Conservation (phyloP, 805 yeast genomes). For the Starmerella vaccinii region DNA sequence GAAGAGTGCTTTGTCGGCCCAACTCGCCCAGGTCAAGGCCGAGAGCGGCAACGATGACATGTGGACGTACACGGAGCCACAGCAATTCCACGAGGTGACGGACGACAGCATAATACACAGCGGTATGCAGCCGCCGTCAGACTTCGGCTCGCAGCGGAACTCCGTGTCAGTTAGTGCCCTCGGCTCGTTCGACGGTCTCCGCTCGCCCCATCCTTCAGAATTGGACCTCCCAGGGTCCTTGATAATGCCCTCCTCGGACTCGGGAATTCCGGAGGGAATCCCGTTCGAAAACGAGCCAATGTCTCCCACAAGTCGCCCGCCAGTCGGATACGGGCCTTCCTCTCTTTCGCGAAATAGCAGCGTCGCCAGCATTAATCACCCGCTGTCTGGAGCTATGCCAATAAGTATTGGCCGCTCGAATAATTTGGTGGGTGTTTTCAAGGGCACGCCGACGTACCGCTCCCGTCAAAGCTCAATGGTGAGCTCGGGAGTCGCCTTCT, state of each 20-base stretch:
- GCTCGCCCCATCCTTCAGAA: slow-evolving; percentile 1
- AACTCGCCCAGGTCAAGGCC: slow-evolving; percentile 18
- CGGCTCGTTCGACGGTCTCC: slow-evolving; percentile 6
- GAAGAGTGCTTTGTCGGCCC: slow-evolving; percentile 21
- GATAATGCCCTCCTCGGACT: not conserved
- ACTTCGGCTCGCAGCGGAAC: not conserved
- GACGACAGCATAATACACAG: not conserved
- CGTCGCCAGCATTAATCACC: slow-evolving; percentile 4
- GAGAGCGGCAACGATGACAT: not conserved
- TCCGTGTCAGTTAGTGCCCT: not conserved
- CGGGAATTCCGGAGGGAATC: slow-evolving; percentile 2
- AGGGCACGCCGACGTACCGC: slow-evolving; percentile 18
- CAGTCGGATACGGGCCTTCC: slow-evolving; percentile 1
- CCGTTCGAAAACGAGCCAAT: slow-evolving; percentile 17
- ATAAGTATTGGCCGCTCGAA: slow-evolving; percentile 16
- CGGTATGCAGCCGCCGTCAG: not conserved
- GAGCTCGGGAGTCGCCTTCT: slow-evolving; percentile 8
- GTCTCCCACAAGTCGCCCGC: slow-evolving; percentile 20
- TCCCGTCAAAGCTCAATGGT: slow-evolving; percentile 16
- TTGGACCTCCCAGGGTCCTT: not conserved
- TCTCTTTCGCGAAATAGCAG: slow-evolving; percentile 16
- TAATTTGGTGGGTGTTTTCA: slow-evolving; percentile 19
- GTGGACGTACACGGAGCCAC: not conserved
- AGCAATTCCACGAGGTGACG: not conserved
- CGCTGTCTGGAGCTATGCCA: slow-evolving; percentile 12